Conservation (phyloP, 768 basidiomycete species). For the Boletellus ananas region DNA sequence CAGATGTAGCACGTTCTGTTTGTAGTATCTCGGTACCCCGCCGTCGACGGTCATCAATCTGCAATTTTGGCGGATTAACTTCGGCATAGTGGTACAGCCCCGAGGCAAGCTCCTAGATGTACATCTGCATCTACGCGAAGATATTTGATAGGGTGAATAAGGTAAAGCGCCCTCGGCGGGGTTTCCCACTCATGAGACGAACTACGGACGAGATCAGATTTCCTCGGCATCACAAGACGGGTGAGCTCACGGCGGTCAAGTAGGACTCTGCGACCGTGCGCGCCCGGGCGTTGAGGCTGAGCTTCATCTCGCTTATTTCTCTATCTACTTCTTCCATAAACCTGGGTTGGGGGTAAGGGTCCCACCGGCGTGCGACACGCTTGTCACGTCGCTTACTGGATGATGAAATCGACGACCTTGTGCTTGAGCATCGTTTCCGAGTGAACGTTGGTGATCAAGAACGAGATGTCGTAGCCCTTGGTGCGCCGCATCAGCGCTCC, state of each 20-base stretch:
- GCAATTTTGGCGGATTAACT: background rate
- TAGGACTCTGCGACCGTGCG: slow-evolving; percentile 98
- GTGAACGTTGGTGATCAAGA: slow-evolving; percentile 96
- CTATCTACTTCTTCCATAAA: slow-evolving; percentile 99
- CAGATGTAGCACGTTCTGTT: slow-evolving; percentile 20
- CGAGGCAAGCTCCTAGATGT: slow-evolving; percentile 11
- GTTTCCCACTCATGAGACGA: slow-evolving; percentile 20
- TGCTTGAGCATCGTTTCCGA: slow-evolving; percentile 99
- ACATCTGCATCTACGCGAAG: slow-evolving; percentile 19
- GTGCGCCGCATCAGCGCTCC: slow-evolving; percentile 1
- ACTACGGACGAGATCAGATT: slow-evolving; percentile 18
- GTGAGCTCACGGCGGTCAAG: slow-evolving; percentile 72
- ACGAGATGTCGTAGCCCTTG: slow-evolving; percentile 97
- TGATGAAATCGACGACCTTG: slow-evolving; percentile 99
- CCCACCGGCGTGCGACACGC: background rate
- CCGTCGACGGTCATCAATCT: slow-evolving; percentile 3
- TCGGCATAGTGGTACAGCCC: slow-evolving; percentile 17
- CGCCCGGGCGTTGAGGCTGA: slow-evolving; percentile 91
- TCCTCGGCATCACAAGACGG: background rate
- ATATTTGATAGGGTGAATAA: slow-evolving; percentile 11
- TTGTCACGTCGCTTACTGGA: slow-evolving; percentile 62
- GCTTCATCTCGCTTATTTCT: slow-evolving; percentile 99
- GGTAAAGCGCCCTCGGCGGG: slow-evolving; percentile 4
- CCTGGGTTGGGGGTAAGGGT: slow-evolving; percentile 35
- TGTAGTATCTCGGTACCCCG: slow-evolving; percentile 13